These are phyloP conservation scores for Aciculoconidium aculeatum DNA, from an alignment of 805 yeast genomes.

Conservation along the genomic window DNA sequence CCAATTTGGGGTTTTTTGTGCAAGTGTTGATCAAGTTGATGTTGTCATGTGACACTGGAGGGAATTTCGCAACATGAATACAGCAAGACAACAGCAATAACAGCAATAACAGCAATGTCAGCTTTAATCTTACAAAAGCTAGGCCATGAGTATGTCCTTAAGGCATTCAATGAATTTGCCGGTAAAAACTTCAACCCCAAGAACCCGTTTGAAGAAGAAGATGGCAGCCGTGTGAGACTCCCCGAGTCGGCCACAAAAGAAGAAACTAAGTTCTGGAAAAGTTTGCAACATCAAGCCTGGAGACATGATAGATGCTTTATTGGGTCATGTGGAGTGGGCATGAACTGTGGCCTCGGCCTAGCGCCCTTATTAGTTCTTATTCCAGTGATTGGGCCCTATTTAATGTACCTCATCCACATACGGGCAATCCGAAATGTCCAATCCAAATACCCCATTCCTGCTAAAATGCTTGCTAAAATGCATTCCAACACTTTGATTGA, in stretches of 20 bases:
- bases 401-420: slow-evolving; percentile 76
- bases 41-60: too few species aligned
- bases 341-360: slow-evolving; percentile 71
- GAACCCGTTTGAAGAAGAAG: slow-evolving; percentile 60
- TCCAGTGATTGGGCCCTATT: slow-evolving; percentile 80
- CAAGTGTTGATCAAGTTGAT: too few species aligned
- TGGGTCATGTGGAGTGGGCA: slow-evolving; percentile 62
- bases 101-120: too few species aligned
- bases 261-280: slow-evolving; percentile 67
- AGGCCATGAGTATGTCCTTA: slow-evolving; percentile 52
- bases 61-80: too few species aligned
- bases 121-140: not conserved
- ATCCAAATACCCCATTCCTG: slow-evolving; percentile 51
- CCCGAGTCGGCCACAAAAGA: slow-evolving; percentile 46
- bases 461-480: slow-evolving; percentile 56
- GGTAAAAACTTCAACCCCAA: slow-evolving; percentile 58
- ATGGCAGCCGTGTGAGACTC: slow-evolving; percentile 56
- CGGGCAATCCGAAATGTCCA: slow-evolving; percentile 60
- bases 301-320: slow-evolving; percentile 74
- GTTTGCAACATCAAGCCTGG: slow-evolving; percentile 79
- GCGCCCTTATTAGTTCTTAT: slow-evolving; percentile 67
- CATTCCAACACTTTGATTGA: slow-evolving; percentile 74
- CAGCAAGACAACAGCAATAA: too few species aligned
- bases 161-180: slow-evolving; percentile 59
- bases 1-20: too few species aligned